A percentile compares a stretch with the other conserved stretches of the same genome.
These are phyloP conservation scores for Datisca glomerata DNA, from an alignment of 306 rosid species.

Conservation along the genomic window DNA sequence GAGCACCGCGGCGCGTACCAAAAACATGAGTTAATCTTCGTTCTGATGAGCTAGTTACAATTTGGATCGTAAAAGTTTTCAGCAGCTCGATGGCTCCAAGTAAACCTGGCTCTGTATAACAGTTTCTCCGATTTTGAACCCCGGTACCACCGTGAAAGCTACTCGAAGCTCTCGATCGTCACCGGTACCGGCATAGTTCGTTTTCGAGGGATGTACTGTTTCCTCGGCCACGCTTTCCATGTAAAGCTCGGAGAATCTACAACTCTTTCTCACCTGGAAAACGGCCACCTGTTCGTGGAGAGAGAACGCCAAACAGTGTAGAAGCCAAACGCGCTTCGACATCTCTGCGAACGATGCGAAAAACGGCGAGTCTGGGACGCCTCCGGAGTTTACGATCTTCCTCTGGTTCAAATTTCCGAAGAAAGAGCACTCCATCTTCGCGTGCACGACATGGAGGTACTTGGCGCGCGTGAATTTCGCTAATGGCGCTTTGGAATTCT, in stretches of 20 bases:
- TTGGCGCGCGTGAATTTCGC: slow-evolving; percentile 47
- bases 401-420: slow-evolving; percentile 80
- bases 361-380: slow-evolving; percentile 63
- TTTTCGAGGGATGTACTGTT: slow-evolving; percentile 15
- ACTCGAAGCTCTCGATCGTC: slow-evolving; percentile 32
- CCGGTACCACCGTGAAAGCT: slow-evolving; percentile 80
- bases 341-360: slow-evolving; percentile 67
- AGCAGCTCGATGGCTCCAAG: slow-evolving; percentile 26
- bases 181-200: slow-evolving; percentile 9
- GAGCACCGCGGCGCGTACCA: too few species aligned
- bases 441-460: slow-evolving; percentile 62
- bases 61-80: neutral
- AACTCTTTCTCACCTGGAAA: slow-evolving; percentile 55
- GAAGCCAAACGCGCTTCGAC: slow-evolving; percentile 67
- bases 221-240: slow-evolving; percentile 61
- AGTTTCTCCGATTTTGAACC: slow-evolving; percentile 56
- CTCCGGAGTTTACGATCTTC: slow-evolving; percentile 54
- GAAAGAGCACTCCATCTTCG: slow-evolving; percentile 89
- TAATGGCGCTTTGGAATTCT: too few species aligned
- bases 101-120: slow-evolving; percentile 79
- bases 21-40: too few species aligned
- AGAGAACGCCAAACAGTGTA: slow-evolving; percentile 63
- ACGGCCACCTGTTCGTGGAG: slow-evolving; percentile 33
- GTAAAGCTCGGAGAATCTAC: slow-evolving; percentile 81
- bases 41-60: too few species aligned